phyloP scores from a whole-genome alignment of 2,329 filamentous ascomycete genomes.

The Pseudocercospora fuligena region DNA sequence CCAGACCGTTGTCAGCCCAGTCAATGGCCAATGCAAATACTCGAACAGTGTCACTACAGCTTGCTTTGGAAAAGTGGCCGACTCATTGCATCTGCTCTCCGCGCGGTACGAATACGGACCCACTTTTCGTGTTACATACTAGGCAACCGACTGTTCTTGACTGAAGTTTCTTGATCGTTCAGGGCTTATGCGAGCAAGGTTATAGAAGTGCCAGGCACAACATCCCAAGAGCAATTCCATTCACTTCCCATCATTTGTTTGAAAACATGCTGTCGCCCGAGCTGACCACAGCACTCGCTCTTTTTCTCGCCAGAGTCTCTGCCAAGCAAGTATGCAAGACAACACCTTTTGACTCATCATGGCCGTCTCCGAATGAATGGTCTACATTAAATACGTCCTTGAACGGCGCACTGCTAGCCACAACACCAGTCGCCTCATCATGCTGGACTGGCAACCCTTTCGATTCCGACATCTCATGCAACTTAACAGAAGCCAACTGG shows the following conservation, averaged over 20 bases:
- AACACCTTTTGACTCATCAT: conserved; percentile 20
- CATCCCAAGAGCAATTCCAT: not conserved
- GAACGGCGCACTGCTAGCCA: conserved; percentile 32
- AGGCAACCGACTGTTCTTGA: not conserved
- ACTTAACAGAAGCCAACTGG: conserved; percentile 38
- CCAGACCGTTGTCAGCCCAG: too few species aligned
- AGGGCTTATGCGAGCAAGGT: not conserved
- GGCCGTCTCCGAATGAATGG: conserved; percentile 22
- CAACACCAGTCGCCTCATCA: conserved; percentile 38
- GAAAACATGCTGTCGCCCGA: not conserved
- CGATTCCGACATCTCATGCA: conserved; percentile 34
- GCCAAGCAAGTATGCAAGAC: conserved; percentile 21
- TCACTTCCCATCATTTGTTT: not conserved
- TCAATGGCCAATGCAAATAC: too few species aligned
- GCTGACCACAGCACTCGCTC: not conserved
- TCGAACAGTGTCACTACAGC: too few species aligned
- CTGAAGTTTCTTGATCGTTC: not conserved
- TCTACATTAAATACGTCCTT: conserved; percentile 20
- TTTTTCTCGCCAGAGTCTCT: not conserved
- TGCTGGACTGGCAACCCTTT: conserved; percentile 41
- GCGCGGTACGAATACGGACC: not conserved
- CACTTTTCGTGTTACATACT: not conserved
- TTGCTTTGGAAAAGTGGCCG: not conserved
- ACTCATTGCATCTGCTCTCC: not conserved
- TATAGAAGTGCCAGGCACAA: not conserved